A percentile compares a stretch with the other conserved stretches of the same genome.
Conservation (phyloP, 2,329 filamentous ascomycete genomes). For the Exophiala sp. region DNA sequence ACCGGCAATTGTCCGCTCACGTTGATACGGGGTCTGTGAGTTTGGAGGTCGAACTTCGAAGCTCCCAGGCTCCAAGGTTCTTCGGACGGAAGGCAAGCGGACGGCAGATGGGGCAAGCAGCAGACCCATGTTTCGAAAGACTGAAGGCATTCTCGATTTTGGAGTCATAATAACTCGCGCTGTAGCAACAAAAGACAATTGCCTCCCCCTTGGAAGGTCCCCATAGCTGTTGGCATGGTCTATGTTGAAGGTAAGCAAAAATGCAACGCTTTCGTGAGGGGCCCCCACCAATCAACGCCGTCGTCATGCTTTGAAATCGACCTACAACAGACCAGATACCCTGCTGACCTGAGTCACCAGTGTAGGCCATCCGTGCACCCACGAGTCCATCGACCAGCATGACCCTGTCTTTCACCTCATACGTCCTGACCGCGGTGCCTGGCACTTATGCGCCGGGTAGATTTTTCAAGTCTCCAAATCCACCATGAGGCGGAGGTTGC, state of each 20-base stretch:
- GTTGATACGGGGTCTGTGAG: no score
- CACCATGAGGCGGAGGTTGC: slow-evolving; percentile 19
- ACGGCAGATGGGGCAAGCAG: no score
- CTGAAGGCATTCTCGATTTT: background rate
- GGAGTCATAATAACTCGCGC: background rate
- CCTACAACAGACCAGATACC: background rate
- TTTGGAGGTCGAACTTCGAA: no score
- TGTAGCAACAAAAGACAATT: no score
- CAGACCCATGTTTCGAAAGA: background rate
- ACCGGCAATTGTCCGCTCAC: background rate
- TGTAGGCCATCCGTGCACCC: no score
- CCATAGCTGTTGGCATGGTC: background rate
- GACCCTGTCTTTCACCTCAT: background rate
- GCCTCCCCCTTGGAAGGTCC: no score
- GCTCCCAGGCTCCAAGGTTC: no score
- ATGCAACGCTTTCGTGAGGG: background rate
- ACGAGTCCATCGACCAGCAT: background rate
- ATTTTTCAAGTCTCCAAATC: slow-evolving; percentile 25
- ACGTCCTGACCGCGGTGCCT: background rate
- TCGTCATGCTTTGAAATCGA: background rate
- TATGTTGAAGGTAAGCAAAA: background rate
- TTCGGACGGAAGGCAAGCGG: background rate
- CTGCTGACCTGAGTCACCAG: no score
- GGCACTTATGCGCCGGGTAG: slow-evolving; percentile 18
- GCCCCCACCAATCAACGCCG: background rate